Evolutionary conservation across 2,329 filamentous ascomycete genomes (phyloP), one percentile per base, ranked within the genome.

Genomic region (Epichloe uncinata): DNA sequence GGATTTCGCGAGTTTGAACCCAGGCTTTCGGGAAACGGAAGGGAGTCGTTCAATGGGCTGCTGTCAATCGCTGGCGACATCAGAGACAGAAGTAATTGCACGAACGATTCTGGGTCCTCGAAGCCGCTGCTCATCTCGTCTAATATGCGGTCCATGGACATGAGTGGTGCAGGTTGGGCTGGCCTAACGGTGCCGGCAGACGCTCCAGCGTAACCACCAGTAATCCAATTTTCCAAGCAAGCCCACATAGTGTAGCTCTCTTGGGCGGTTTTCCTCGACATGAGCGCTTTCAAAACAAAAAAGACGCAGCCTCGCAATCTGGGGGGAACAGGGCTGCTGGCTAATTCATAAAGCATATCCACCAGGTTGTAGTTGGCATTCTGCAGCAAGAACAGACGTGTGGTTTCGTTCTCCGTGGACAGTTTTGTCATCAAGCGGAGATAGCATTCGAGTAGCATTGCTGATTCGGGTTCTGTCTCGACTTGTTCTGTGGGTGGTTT

Each of bases 391-490:
- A 84, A 95, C 35, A 77, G 69, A 46, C 91, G 78, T 1, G 88
- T 85, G 18, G 73, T 71, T 52, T 77, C 73, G 60, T 87, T 95
- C 61, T 91, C 81, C 20, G 77, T 74, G 54, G 84, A 83, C 9
- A 98, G 72, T 64, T 94, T 88, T 3, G 87, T 81, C 58, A 95
- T 85, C 5, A 98, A 75, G 33, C 91, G 82, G 48, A 98, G 74
- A 63, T 97, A 97, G 58, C 88, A 91, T 62, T 96, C 89, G 30
- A 98, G 74, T 87, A 98, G 96, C 68, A 95, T 86, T n/a, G 85
- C 83, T 40, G 87, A 94, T 65, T 98, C 94, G 4, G 89, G 87
- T 62, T 96, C 91, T 30, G 77, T 74, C 63, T 95, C 89, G 53
- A 87, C 81, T 53, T 84, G 77, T 42, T 85, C 82, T 16, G 72